Base-by-base conservation (phyloP, 2,329 filamentous ascomycete genomes). In the Pseudogymnoascus sp. region DNA sequence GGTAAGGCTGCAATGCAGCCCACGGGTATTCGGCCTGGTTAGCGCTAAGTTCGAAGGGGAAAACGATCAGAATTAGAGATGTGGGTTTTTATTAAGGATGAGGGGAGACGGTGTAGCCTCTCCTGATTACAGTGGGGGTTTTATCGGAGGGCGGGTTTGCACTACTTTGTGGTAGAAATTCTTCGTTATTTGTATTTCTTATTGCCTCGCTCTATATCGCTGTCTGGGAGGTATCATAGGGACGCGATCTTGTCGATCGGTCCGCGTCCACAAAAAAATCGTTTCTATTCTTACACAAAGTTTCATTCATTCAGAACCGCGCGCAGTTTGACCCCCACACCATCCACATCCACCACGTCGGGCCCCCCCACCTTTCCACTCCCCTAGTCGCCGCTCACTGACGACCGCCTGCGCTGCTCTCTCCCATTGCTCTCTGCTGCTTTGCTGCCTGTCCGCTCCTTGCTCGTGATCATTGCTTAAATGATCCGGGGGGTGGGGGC, bases 241-340 rank as follows among this genome's bases (percentile, higher is more conserved):
- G 50, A 56, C 10, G n/a, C 17, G 50, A 56, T 56, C 50, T 26
- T 29, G 50, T 33, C 50, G 50, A 56, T 56, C 50, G 50, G 50
- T 56, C 50, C 50, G 17, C 50, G 11, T 56, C 50, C 50, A 56
- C 50, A 56, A 56, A 56, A 56, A 53, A 33, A 56, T 56, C 13
- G 50, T 56, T 56, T 56, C 50, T 56, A 56, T 56, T 56, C 50
- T 56, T 56, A 56, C 50, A 56, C 50, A 56, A 56, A 56, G 29
- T 56, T 56, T 56, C 50, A 56, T 33, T 56, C 50, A 56, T 56
- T 33, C 50, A 56, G 50, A 56, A 56, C 17, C 17, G 50, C 50
- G 50, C 50, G 29, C 29, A 56, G 29, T 21, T 33, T 56, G 50
- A 56, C 50, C 50, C 50, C 29, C 50, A 56, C 50, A 56, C 50